These are phyloP conservation scores for Xylaria flabelliformis DNA, from an alignment of 495 filamentous ascomycete genomes.

Conservation along the genomic window DNA sequence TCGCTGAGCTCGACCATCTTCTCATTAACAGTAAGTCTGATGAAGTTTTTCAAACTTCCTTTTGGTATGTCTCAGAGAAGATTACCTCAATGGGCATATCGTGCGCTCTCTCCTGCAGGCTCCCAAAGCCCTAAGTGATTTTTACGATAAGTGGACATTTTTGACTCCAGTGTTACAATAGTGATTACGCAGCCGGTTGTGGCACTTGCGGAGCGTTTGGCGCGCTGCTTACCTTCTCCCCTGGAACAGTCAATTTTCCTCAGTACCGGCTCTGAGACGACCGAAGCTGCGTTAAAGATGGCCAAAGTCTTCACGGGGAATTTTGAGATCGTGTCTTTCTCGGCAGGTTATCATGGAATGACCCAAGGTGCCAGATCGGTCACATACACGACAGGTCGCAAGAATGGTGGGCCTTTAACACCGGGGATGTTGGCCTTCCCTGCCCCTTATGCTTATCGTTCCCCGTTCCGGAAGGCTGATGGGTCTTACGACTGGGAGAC, in stretches of 20 bases:
- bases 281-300: constrained; percentile 62
- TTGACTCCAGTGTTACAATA: too few species aligned
- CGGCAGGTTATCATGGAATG: constrained; percentile 9
- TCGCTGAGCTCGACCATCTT: constrained; percentile 58
- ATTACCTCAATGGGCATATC: too few species aligned
- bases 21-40: constrained; percentile 48
- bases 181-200: constrained; percentile 61
- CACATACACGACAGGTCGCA: constrained; percentile 54
- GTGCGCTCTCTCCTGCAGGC: too few species aligned
- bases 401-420: constrained; percentile 49
- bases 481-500: constrained; percentile 64
- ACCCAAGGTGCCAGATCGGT: constrained; percentile 10
- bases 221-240: constrained; percentile 49
- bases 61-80: too few species aligned
- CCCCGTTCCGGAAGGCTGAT: constrained; percentile 54
- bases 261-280: constrained; percentile 61
- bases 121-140: too few species aligned
- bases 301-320: constrained; percentile 64
- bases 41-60: too few species aligned
- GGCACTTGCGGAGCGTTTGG: constrained; percentile 52
- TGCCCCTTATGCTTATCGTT: constrained; percentile 61
- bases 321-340: constrained; percentile 58
- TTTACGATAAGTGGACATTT: too few species aligned
- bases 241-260: constrained; percentile 62
- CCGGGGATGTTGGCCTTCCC: constrained; percentile 38